Conservation (phyloP, 2,329 filamentous ascomycete genomes). For the Pseudogymnoascus sp. region DNA sequence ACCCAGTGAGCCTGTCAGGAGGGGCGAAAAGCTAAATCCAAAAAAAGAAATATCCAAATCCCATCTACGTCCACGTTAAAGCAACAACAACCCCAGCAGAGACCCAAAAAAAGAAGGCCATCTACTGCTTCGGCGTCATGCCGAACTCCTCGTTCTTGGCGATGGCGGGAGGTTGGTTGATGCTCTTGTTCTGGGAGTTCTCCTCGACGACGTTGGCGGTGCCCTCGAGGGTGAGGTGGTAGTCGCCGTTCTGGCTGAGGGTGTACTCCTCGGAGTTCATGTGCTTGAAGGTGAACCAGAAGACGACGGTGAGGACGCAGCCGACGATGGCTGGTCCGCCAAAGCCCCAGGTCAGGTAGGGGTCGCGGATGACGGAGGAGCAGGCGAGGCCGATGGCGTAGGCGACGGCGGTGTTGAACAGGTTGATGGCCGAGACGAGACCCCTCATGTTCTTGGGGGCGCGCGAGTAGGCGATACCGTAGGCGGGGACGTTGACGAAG, state of each 20-base stretch:
- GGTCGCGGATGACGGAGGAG: slow-evolving; percentile 39
- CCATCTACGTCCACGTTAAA: neutral
- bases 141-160: slow-evolving; percentile 13
- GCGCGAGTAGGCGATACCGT: slow-evolving; percentile 43
- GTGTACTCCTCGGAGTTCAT: slow-evolving; percentile 39
- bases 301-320: slow-evolving; percentile 34
- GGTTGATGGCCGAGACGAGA: slow-evolving; percentile 41
- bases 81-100: neutral
- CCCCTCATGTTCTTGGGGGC: slow-evolving; percentile 44
- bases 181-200: slow-evolving; percentile 13
- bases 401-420: slow-evolving; percentile 39
- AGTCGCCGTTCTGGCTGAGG: slow-evolving; percentile 43
- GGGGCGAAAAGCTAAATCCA: neutral
- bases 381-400: slow-evolving; percentile 38
- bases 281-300: slow-evolving; percentile 40
- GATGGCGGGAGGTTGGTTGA: slow-evolving; percentile 10
- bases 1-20: neutral
- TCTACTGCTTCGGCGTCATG: slow-evolving; percentile 13
- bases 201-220: slow-evolving; percentile 12
- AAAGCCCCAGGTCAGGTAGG: slow-evolving; percentile 42
- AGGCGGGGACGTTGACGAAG: slow-evolving; percentile 43
- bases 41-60: neutral
- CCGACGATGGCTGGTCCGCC: slow-evolving; percentile 40
- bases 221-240: slow-evolving; percentile 13
- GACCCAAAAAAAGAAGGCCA: no score